phyloP scores from a whole-genome alignment of 2,329 filamentous ascomycete species.

The Xylaria sp. region DNA sequence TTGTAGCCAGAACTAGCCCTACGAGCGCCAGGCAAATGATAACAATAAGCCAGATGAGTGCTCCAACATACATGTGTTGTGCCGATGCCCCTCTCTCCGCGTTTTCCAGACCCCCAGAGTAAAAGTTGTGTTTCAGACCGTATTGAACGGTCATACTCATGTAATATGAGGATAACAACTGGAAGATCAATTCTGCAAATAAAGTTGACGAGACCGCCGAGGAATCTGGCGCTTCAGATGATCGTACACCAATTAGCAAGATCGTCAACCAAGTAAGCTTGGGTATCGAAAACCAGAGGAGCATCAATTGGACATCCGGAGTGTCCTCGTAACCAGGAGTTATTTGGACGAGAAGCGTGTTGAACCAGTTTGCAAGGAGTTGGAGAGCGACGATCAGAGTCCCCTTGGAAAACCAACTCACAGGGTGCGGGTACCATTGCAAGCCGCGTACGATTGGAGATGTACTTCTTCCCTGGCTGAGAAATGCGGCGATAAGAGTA shows the following conservation, averaged over 20 bases:
- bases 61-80: slow-evolving; percentile 21
- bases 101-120: slow-evolving; percentile 11
- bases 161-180: slow-evolving; percentile 26
- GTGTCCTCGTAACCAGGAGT: slow-evolving; percentile 21
- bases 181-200: slow-evolving; percentile 21
- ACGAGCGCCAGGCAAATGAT: slow-evolving; percentile 5
- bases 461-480: slow-evolving; percentile 4
- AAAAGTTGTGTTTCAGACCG: slow-evolving; percentile 21
- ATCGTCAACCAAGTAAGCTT: slow-evolving; percentile 19
- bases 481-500: slow-evolving; percentile 21
- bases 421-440: slow-evolving; percentile 5
- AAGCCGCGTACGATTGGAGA: slow-evolving; percentile 1
- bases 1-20: background rate
- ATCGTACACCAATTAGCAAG: slow-evolving; percentile 16
- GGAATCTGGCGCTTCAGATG: slow-evolving; percentile 11
- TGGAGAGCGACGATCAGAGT: slow-evolving; percentile 20
- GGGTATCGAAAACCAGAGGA: slow-evolving; percentile 26
- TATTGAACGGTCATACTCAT: slow-evolving; percentile 23
- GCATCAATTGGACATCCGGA: slow-evolving; percentile 20
- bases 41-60: slow-evolving; percentile 21
- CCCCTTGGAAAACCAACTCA: slow-evolving; percentile 16
- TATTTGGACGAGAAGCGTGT: slow-evolving; percentile 14
- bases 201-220: slow-evolving; percentile 1
- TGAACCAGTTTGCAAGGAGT: slow-evolving; percentile 22
- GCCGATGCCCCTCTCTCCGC: slow-evolving; percentile 14